Percentiles rank a stretch among this genome's conserved stretches.
phyloP scores from a whole-genome alignment of 176 grass and related monocot species.

The Raddia distichophylla region DNA sequence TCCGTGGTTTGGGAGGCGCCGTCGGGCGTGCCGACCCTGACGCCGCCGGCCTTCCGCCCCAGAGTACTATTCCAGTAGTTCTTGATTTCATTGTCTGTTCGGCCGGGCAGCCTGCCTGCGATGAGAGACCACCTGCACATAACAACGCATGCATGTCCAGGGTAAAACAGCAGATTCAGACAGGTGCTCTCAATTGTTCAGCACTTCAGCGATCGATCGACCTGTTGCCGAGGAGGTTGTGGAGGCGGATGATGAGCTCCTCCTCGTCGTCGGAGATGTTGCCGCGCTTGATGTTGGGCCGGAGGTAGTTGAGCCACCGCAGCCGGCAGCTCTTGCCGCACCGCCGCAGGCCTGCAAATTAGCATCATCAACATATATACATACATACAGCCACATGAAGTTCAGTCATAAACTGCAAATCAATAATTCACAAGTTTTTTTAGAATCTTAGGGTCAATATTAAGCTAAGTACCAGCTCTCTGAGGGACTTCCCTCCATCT shows the following conservation, averaged over 20 bases:
- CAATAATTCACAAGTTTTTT: neutral
- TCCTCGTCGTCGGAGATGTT: constrained; percentile 87
- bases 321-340: constrained; percentile 91
- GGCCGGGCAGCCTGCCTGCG: constrained; percentile 82
- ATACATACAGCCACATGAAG: neutral
- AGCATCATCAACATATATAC: neutral
- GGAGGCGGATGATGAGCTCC: constrained; percentile 87
- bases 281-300: constrained; percentile 76
- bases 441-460: no score
- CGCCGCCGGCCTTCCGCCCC: constrained; percentile 46
- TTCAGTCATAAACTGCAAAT: no score
- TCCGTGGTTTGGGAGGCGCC: neutral
- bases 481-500: constrained; percentile 75
- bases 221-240: constrained; percentile 88
- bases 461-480: constrained; percentile 49
- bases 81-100: constrained; percentile 99
- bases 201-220: neutral
- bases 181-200: no score
- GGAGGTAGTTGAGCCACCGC: constrained; percentile 85
- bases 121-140: constrained; percentile 73
- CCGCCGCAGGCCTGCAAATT: constrained; percentile 52
- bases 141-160: neutral
- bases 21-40: neutral
- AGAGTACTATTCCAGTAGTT: constrained; percentile 97
- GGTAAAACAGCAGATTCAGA: no score